Percentiles rank a stretch among this genome's conserved stretches.
Conservation (phyloP, 164 flowering plant genomes). For the Magnolia changhungtana region DNA sequence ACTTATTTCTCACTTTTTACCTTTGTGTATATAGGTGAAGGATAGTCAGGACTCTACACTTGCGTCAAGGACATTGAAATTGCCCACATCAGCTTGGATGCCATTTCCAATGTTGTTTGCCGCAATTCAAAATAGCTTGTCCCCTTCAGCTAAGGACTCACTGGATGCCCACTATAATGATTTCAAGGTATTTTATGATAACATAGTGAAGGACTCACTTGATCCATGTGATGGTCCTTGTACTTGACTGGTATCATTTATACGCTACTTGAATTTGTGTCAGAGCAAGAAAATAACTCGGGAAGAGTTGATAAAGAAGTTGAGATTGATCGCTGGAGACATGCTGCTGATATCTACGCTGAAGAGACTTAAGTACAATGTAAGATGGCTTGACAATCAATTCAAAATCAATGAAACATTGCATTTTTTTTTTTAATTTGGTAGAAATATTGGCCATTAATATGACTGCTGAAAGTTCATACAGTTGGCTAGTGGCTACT, state of each 20-base stretch:
- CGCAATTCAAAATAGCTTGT: slow-evolving; percentile 43
- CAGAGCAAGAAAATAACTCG: slow-evolving; percentile 23
- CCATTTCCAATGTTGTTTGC: slow-evolving; percentile 52
- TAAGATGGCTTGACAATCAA: slow-evolving; percentile 1
- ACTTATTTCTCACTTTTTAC: not conserved
- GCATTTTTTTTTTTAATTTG: not conserved
- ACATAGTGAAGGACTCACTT: not conserved
- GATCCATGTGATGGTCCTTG: not conserved
- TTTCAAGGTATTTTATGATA: slow-evolving; percentile 12
- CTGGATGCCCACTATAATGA: slow-evolving; percentile 9
- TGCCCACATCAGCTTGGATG: slow-evolving; percentile 67
- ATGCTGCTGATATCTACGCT: slow-evolving; percentile 17
- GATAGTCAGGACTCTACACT: not conserved
- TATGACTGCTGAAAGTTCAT: not conserved
- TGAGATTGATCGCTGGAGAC: slow-evolving; percentile 31
- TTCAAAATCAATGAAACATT: not conserved
- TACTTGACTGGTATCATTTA: not conserved
- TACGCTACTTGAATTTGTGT: not conserved
- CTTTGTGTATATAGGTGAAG: not conserved
- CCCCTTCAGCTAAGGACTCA: slow-evolving; percentile 15
- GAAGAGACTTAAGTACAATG: slow-evolving; percentile 15
- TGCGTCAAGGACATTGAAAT: slow-evolving; percentile 12
- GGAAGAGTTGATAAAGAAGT: slow-evolving; percentile 22
- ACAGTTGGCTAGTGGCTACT: too few species aligned
- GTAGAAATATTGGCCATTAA: not conserved